Percentiles rank a stretch among this genome's conserved stretches.
Conservation (phyloP, 2,329 filamentous ascomycete species). For the Drechslera avenae region DNA sequence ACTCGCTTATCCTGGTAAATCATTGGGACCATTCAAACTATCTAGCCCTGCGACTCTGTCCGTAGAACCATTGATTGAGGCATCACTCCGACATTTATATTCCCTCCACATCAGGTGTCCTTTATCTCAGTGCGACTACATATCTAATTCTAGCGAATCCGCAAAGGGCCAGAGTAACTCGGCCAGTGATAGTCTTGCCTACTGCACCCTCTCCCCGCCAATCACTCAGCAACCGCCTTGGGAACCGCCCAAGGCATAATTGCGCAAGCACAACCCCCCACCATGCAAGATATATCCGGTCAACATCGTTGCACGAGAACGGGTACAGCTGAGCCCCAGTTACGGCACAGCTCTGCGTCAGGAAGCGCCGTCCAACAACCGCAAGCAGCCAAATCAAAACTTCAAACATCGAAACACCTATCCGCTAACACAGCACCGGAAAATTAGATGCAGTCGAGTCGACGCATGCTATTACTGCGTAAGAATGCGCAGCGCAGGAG, state of each 20-base stretch:
- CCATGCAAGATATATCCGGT: background rate
- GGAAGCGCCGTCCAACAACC: slow-evolving; percentile 7
- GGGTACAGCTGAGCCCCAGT: slow-evolving; percentile 6
- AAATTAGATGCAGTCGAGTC: background rate
- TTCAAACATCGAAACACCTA: too few relatives aligned
- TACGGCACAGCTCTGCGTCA: slow-evolving; percentile 7
- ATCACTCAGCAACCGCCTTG: slow-evolving; percentile 2
- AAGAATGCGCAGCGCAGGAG: background rate
- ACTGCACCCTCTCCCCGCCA: slow-evolving; percentile 2
- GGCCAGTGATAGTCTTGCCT: slow-evolving; percentile 1
- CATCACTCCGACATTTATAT: background rate
- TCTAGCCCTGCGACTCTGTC: background rate
- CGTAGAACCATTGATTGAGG: background rate
- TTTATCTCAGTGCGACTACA: background rate
- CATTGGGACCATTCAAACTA: background rate
- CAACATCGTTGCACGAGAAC: background rate
- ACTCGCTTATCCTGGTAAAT: background rate
- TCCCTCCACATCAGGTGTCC: background rate
- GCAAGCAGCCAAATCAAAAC: background rate
- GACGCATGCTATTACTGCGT: background rate
- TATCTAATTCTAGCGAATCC: background rate
- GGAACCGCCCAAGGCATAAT: slow-evolving; percentile 1
- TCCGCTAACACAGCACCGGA: background rate
- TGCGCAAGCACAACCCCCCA: background rate
- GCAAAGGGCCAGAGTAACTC: background rate